These are phyloP conservation scores for Exophiala oligosperma DNA, from an alignment of 2,329 filamentous ascomycete species.

Conservation along the genomic window DNA sequence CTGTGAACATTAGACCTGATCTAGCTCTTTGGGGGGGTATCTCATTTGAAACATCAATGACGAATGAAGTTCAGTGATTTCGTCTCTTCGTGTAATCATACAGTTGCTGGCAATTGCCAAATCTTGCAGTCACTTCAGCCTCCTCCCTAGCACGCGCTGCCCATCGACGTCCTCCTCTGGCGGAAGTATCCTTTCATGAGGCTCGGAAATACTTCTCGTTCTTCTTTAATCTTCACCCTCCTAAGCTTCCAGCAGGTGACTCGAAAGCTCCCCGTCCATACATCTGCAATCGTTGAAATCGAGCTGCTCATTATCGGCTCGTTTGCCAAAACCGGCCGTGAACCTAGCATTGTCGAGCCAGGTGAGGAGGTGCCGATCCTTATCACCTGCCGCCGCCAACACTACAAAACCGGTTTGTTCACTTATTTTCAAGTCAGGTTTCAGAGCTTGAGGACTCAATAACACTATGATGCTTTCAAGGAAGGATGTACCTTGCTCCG, in stretches of 20 bases:
- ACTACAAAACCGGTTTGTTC: too few relatives aligned
- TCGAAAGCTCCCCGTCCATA: slow-evolving; percentile 33
- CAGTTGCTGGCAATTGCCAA: neutral
- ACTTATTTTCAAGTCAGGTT: too few relatives aligned
- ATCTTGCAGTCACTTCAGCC: too few relatives aligned
- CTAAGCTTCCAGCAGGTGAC: slow-evolving; percentile 8
- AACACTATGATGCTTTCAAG: slow-evolving; percentile 59
- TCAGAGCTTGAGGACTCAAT: slow-evolving; percentile 35
- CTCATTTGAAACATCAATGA: slow-evolving; percentile 13
- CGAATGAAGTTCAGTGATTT: slow-evolving; percentile 9
- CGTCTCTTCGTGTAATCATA: slow-evolving; percentile 14
- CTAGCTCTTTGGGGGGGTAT: slow-evolving; percentile 8
- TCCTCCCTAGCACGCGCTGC: too few relatives aligned
- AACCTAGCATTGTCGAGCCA: slow-evolving; percentile 12
- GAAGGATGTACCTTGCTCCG: slow-evolving; percentile 58
- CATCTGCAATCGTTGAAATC: slow-evolving; percentile 45
- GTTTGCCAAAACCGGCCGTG: slow-evolving; percentile 12
- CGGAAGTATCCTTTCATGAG: neutral
- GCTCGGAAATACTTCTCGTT: neutral
- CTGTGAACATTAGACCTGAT: neutral
- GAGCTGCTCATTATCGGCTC: slow-evolving; percentile 35
- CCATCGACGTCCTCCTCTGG: too few relatives aligned
- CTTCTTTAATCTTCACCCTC: neutral
- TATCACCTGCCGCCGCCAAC: too few relatives aligned
- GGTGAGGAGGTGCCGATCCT: too few relatives aligned